phyloP scores from a whole-genome alignment of 176 grass and related monocot species.

The Cenchrus fungigraminus region DNA sequence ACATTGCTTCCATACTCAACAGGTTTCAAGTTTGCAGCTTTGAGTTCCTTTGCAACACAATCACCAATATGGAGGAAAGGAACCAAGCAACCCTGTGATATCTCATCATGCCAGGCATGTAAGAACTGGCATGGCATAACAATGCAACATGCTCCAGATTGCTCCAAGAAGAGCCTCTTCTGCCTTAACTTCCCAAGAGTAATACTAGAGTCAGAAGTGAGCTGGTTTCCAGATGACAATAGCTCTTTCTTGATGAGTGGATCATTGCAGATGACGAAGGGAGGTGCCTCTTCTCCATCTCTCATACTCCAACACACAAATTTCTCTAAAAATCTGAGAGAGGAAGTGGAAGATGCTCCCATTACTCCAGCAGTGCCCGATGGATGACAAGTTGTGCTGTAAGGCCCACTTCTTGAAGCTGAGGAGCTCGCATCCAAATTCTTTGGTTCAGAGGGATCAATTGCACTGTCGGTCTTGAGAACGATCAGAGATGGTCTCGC shows the following conservation, averaged over 20 bases:
- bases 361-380: slow-evolving; percentile 60
- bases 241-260: slow-evolving; percentile 49
- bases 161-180: slow-evolving; percentile 66
- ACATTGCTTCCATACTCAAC: slow-evolving; percentile 78
- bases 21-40: slow-evolving; percentile 63
- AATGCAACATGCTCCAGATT: slow-evolving; percentile 74
- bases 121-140: slow-evolving; percentile 73
- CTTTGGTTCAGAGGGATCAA: slow-evolving; percentile 40
- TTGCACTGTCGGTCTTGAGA: slow-evolving; percentile 40
- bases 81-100: slow-evolving; percentile 65
- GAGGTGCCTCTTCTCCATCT: slow-evolving; percentile 54
- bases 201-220: slow-evolving; percentile 32
- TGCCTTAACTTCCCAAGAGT: slow-evolving; percentile 59
- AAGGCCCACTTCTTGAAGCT: slow-evolving; percentile 40
- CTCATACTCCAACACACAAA: slow-evolving; percentile 54
- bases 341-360: slow-evolving; percentile 58
- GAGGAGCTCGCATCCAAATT: slow-evolving; percentile 44
- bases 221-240: slow-evolving; percentile 8
- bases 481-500: slow-evolving; percentile 46
- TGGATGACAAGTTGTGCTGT: slow-evolving; percentile 28
- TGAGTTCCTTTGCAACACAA: slow-evolving; percentile 65
- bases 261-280: slow-evolving; percentile 70
- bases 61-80: slow-evolving; percentile 69
- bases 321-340: slow-evolving; percentile 70
- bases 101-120: slow-evolving; percentile 65